Evolutionary conservation across 208 protist genomes (phyloP).

Genomic region (Leishmania aethiopica): DNA sequence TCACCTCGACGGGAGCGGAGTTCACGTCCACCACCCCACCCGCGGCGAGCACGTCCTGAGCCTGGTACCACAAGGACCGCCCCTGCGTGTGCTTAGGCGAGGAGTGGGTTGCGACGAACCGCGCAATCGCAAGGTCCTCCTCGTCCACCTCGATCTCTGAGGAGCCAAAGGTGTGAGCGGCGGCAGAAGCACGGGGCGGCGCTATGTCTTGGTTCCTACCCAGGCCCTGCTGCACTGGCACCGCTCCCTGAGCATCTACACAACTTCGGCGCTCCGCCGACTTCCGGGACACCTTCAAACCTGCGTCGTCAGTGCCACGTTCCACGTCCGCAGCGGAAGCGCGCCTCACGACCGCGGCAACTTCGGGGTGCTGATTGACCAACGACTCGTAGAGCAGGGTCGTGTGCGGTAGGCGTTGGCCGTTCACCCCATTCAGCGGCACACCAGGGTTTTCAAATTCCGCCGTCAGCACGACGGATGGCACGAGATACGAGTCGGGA

Average conservation of each 20-base stretch:
- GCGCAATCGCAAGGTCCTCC: conserved; percentile 5
- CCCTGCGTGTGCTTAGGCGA: conserved; percentile 14
- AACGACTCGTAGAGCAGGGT: conserved; percentile 36
- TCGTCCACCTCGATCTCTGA: not conserved
- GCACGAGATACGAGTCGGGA: conserved; percentile 47
- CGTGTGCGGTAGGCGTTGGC: conserved; percentile 31
- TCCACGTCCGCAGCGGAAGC: not conserved
- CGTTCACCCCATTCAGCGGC: conserved; percentile 60
- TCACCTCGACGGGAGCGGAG: conserved; percentile 61
- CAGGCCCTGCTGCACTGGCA: not conserved
- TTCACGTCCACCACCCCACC: conserved; percentile 82
- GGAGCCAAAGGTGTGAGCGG: not conserved
- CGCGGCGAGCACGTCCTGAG: conserved; percentile 60
- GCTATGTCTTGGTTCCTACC: not conserved
- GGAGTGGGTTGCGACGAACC: conserved; percentile 19
- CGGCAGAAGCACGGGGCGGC: not conserved
- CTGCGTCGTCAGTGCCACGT: not conserved
- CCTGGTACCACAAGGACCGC: conserved; percentile 61
- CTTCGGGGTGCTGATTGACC: conserved; percentile 25
- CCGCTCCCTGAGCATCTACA: not conserved
- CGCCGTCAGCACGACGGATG: conserved; percentile 37
- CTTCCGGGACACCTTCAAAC: not conserved
- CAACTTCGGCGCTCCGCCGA: not conserved
- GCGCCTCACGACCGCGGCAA: conserved; percentile 23
- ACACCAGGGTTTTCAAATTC: conserved; percentile 48